These are phyloP conservation scores for Neophaeococcomyces aloes DNA, from an alignment of 2,329 filamentous ascomycete genomes.

Conservation along the genomic window DNA sequence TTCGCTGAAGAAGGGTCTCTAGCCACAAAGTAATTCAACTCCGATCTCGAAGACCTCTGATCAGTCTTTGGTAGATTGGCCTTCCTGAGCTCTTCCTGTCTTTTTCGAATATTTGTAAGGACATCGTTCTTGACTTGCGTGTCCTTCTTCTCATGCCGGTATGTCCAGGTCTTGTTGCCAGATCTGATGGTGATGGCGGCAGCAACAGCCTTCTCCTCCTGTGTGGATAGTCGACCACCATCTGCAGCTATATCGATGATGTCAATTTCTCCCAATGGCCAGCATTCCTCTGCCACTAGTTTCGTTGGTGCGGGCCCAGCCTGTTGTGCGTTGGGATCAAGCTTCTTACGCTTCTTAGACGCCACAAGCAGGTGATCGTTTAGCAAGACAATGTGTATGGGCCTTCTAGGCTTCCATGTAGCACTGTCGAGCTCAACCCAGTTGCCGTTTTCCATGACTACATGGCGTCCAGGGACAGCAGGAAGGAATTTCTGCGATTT, in stretches of 20 bases:
- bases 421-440: constrained; percentile 98
- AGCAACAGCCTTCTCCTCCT: constrained; percentile 51
- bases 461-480: constrained; percentile 79
- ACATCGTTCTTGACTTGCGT: constrained; percentile 68
- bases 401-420: constrained; percentile 83
- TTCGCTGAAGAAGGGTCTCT: constrained; percentile 66
- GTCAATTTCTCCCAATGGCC: constrained; percentile 85
- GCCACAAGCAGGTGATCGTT: constrained; percentile 92
- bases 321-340: constrained; percentile 50
- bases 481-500: constrained; percentile 95
- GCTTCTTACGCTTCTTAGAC: constrained; percentile 81
- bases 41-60: constrained; percentile 29
- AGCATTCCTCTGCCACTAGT: constrained; percentile 86
- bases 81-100: constrained; percentile 82
- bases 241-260: constrained; percentile 69
- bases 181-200: constrained; percentile 88
- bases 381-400: constrained; percentile 82
- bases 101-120: constrained; percentile 81
- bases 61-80: constrained; percentile 56
- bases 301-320: constrained; percentile 49
- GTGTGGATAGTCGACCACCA: constrained; percentile 29
- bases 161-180: constrained; percentile 85
- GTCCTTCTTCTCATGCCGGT: constrained; percentile 75
- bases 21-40: constrained; percentile 73
- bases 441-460: constrained; percentile 79